Evolutionary conservation across 257 asterid species (phyloP), one percentile per base, ranked within the genome.

Genomic region (Coffea canephora): DNA sequence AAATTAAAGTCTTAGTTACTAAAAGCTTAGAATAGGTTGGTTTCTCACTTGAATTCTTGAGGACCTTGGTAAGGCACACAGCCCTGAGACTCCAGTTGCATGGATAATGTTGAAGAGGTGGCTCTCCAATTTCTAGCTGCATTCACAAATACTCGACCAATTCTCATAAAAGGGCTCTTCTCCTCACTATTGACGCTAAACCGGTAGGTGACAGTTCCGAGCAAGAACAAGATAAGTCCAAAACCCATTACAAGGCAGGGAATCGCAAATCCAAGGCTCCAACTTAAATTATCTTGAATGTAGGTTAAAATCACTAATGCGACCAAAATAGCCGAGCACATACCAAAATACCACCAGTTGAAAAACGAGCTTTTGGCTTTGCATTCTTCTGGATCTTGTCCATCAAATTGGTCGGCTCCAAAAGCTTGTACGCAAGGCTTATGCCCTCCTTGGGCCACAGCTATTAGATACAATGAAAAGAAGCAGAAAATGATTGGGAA

Each of bases 241-340:
- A 85, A 46, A 70, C 64, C 81, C 87, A 87, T 84, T n/a, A 81
- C 52, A 10, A 87, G 69, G 27, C 87, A 84, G 43, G 88, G 88
- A 39, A 87, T 81, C 76, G 88, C 90, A 76, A 85, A 84, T 68
- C 88, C 88, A 1, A 87, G 88, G 75, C 83, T 84, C 90, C 88
- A 87, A 64, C 88, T 79, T 14, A 87, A 79, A 69, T 87, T 80
- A 62, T 87, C 88, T 76, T 87, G 87, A 50, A 87, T 74, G 54
- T 87, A 87, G 84, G 50, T 82, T 48, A 83, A 34, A 52, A 83
- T 21, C 39, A 67, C 39, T 10, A 80, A 55, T 36, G 87, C 57
- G 41, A 81, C 70, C 49, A 55, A 9, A 10, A 70, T 23, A 18
- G 85, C 88, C n/a, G 48, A 76, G 52, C 77, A 75, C 83, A 82